phyloP scores from a whole-genome alignment of 139 green algal genomes.

The Chlorella sp. region DNA sequence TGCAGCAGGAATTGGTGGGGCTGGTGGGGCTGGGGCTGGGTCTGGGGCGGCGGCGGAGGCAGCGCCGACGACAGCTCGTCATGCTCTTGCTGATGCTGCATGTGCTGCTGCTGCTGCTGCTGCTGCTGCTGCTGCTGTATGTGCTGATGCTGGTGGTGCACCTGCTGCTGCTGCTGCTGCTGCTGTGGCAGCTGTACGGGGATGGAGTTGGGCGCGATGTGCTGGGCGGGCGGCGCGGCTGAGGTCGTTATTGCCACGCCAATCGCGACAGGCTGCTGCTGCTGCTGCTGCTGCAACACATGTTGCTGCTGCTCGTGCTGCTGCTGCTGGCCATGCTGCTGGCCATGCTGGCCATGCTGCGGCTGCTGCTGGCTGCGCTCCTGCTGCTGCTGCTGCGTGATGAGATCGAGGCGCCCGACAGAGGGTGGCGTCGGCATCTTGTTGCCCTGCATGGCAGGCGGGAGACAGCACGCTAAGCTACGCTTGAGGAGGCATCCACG shows the following conservation, averaged over 20 bases:
- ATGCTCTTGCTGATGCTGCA: not conserved
- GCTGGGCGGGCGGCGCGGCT: not conserved
- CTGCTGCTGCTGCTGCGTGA: not conserved
- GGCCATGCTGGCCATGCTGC: not conserved
- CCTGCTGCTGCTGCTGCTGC: not conserved
- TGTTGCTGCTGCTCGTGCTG: not conserved
- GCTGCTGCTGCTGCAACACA: not conserved
- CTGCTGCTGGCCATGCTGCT: not conserved
- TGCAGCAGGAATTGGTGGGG: not conserved
- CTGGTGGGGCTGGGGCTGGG: not conserved
- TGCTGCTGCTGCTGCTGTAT: not conserved
- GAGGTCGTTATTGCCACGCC: not conserved
- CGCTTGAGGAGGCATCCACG: not conserved
- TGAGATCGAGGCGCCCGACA: not conserved
- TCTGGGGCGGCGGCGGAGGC: not conserved
- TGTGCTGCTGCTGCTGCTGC: not conserved
- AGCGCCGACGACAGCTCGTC: not conserved
- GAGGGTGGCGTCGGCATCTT: slow-evolving; percentile 10
- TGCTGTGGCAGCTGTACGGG: not conserved
- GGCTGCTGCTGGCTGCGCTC: not conserved
- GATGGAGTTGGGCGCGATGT: not conserved
- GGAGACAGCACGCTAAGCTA: not conserved
- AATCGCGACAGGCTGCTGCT: not conserved
- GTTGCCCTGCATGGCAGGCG: not conserved
- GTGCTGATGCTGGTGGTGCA: not conserved